Conservation (phyloP, 2,329 filamentous ascomycete species). For the Nemania sp. region DNA sequence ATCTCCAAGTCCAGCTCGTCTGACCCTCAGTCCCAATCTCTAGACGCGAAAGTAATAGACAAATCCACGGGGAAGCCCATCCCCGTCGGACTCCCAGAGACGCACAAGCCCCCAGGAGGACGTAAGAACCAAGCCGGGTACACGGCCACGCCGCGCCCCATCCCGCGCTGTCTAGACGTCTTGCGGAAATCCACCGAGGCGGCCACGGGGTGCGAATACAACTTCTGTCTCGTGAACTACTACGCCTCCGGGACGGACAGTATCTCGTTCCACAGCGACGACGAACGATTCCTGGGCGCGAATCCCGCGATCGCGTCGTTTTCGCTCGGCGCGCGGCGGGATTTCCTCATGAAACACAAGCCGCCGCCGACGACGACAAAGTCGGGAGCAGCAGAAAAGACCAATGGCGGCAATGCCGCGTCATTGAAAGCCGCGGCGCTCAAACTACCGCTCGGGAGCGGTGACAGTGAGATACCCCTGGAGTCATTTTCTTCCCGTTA, state of each 20-base stretch:
- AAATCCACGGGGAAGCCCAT: slow-evolving; percentile 45
- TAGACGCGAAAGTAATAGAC: slow-evolving; percentile 43
- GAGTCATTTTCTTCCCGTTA: no score
- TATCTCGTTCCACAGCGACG: slow-evolving; percentile 79
- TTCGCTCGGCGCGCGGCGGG: slow-evolving; percentile 70
- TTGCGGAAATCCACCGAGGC: slow-evolving; percentile 66
- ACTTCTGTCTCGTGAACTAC: slow-evolving; percentile 83
- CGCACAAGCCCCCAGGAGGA: slow-evolving; percentile 36
- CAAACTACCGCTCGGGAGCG: slow-evolving; percentile 61
- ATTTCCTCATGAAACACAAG: slow-evolving; percentile 82
- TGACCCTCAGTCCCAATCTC: slow-evolving; percentile 14
- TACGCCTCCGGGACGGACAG: slow-evolving; percentile 77
- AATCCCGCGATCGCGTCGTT: slow-evolving; percentile 75
- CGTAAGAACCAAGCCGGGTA: slow-evolving; percentile 9
- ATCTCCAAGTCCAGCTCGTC: slow-evolving; percentile 31
- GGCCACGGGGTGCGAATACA: slow-evolving; percentile 68
- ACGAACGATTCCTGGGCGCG: slow-evolving; percentile 73
- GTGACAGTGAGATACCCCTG: no score
- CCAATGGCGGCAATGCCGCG: slow-evolving; percentile 36
- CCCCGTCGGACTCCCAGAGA: slow-evolving; percentile 55
- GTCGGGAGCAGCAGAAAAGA: slow-evolving; percentile 21
- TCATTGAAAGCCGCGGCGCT: slow-evolving; percentile 41
- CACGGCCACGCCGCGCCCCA: slow-evolving; percentile 59
- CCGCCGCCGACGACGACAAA: no score
- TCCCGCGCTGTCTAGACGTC: slow-evolving; percentile 69